Percentiles rank a stretch among this genome's conserved stretches.
Evolutionary conservation across 805 yeast genomes (phyloP).

Genomic region (Sugiyamaella qingdaonensis): DNA sequence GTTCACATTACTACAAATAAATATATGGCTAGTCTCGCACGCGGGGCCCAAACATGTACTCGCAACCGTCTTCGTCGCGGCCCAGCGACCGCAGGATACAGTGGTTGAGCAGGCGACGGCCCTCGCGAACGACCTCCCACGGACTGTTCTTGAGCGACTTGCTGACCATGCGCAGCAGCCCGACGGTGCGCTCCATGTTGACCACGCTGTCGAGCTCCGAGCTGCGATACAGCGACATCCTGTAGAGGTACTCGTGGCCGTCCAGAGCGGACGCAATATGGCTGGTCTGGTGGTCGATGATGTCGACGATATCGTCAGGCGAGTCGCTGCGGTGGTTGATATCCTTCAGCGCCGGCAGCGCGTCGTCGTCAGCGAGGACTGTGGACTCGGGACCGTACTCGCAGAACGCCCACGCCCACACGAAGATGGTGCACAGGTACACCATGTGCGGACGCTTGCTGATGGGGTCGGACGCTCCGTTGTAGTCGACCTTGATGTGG

Average conservation of each 20-base stretch:
- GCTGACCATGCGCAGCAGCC: slow-evolving; percentile 40
- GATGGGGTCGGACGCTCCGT: slow-evolving; percentile 26
- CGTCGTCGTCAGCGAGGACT: slow-evolving; percentile 13
- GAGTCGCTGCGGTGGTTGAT: slow-evolving; percentile 5
- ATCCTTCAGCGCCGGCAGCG: slow-evolving; percentile 2
- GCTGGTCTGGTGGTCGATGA: slow-evolving; percentile 10
- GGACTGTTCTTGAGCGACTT: slow-evolving; percentile 21
- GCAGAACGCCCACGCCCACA: slow-evolving; percentile 33
- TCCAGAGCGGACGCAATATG: slow-evolving; percentile 36
- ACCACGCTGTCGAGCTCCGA: slow-evolving; percentile 36
- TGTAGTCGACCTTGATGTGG: slow-evolving; percentile 17
- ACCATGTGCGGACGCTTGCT: slow-evolving; percentile 30
- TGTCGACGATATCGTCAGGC: slow-evolving; percentile 8
- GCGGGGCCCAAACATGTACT: slow-evolving; percentile 21
- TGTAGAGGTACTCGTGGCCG: slow-evolving; percentile 47
- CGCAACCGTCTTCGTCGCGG: slow-evolving; percentile 16
- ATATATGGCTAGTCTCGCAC: slow-evolving; percentile 1
- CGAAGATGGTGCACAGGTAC: slow-evolving; percentile 27
- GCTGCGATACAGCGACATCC: slow-evolving; percentile 35
- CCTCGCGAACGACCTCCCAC: slow-evolving; percentile 30
- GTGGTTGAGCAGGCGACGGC: slow-evolving; percentile 22
- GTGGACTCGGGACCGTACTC: slow-evolving; percentile 31
- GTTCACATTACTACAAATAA: background rate
- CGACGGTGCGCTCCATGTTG: slow-evolving; percentile 49
- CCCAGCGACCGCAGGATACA: slow-evolving; percentile 24